Conservation (phyloP, 306 rosid genomes). For the Medicago lupulina region DNA sequence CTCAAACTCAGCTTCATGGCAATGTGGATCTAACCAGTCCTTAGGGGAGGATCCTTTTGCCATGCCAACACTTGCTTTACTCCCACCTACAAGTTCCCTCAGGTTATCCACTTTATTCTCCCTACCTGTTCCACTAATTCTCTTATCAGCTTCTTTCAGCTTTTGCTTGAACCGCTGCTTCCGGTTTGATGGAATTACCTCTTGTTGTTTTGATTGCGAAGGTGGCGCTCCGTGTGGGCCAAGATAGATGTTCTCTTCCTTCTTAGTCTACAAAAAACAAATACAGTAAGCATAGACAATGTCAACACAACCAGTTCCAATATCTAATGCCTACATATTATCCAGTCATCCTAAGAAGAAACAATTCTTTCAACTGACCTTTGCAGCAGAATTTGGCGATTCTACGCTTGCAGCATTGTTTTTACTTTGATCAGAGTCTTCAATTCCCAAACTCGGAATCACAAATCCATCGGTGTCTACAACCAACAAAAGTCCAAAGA, state of each 20-base stretch:
- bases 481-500: conserved; percentile 24
- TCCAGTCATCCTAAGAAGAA: neutral
- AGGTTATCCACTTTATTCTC: conserved; percentile 89
- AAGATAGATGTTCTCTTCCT: conserved; percentile 81
- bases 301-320: conserved; percentile 14
- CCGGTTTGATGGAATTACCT: conserved; percentile 58
- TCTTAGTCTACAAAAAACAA: conserved; percentile 56
- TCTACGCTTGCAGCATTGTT: conserved; percentile 54
- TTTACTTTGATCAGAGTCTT: conserved; percentile 53
- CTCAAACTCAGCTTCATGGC: conserved; percentile 86
- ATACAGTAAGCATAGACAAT: conserved; percentile 19
- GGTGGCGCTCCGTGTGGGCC: conserved; percentile 98
- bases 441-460: conserved; percentile 92
- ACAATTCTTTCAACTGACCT: conserved; percentile 53
- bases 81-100: conserved; percentile 90
- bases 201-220: conserved; percentile 79
- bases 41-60: conserved; percentile 63
- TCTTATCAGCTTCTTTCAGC: conserved; percentile 89
- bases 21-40: conserved; percentile 98
- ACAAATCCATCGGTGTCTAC: conserved; percentile 94
- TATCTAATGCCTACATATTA: neutral
- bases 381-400: conserved; percentile 66
- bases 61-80: conserved; percentile 53
- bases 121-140: conserved; percentile 63
- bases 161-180: conserved; percentile 86